phyloP scores from a whole-genome alignment of 2,329 filamentous ascomycete genomes.

The Xylariaceae sp. region DNA sequence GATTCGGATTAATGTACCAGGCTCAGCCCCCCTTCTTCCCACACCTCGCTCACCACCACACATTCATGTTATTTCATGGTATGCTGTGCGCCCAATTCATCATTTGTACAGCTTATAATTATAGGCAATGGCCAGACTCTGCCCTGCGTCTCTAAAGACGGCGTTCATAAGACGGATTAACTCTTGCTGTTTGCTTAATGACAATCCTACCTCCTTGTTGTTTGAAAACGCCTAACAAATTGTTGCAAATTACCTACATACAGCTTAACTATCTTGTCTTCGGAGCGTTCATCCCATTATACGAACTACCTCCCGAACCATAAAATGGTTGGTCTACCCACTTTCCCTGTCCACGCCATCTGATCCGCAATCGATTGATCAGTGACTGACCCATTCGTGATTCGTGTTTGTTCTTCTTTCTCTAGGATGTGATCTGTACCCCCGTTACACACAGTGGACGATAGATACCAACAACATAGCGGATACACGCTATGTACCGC shows the following conservation, averaged over 20 bases:
- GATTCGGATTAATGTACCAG: constrained; percentile 9
- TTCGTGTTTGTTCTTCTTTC: constrained; percentile 28
- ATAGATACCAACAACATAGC: constrained; percentile 17
- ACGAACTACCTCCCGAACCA: neutral
- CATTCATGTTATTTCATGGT: neutral
- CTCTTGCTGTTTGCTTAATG: neutral
- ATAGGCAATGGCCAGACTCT: too few species aligned
- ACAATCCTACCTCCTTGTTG: neutral
- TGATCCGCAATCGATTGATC: neutral
- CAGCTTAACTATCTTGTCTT: neutral
- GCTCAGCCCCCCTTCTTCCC: constrained; percentile 3
- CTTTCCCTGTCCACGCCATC: neutral
- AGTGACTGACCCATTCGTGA: neutral
- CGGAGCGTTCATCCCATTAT: neutral
- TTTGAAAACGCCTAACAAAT: too few species aligned
- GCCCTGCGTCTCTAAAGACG: neutral
- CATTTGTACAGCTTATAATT: too few species aligned
- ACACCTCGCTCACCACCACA: neutral
- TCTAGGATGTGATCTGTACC: constrained; percentile 17
- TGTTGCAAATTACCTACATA: too few species aligned
- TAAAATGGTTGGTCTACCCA: neutral
- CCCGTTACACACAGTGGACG: constrained; percentile 20
- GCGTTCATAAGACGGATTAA: neutral
- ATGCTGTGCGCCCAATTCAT: too few species aligned
- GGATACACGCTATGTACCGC: constrained; percentile 40